Conservation (phyloP, 1,284 basidiomycete species). For the Cryptococcus neoformans region DNA sequence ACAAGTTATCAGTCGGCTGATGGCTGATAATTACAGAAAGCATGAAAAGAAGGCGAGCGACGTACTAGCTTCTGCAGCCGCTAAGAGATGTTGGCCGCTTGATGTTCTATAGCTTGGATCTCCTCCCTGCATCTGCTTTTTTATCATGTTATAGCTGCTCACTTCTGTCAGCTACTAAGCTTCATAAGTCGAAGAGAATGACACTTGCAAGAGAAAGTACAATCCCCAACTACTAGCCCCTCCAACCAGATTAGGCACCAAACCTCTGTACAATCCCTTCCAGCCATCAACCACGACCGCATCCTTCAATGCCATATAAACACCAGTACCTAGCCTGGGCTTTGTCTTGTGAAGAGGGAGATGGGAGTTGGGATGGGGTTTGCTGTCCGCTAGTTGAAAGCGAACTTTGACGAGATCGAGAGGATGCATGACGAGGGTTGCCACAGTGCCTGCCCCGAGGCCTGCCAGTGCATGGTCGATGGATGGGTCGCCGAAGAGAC, state of each 20-base stretch:
- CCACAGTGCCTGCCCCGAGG: conserved; percentile 86
- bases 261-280: conserved; percentile 84
- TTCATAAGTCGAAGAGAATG: background rate
- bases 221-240: conserved; percentile 98
- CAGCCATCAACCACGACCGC: conserved; percentile 76
- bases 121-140: conserved; percentile 58
- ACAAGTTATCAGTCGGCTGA: background rate
- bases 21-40: background rate
- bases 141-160: conserved; percentile 88
- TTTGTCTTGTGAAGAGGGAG: conserved; percentile 25
- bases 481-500: conserved; percentile 43
- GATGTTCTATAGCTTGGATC: conserved; percentile 56
- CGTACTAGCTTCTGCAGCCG: conserved; percentile 93
- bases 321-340: conserved; percentile 68
- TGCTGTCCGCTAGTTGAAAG: conserved; percentile 77
- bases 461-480: conserved; percentile 90
- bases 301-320: conserved; percentile 69
- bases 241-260: conserved; percentile 88
- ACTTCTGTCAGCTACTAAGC: background rate
- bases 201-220: conserved; percentile 91
- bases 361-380: conserved; percentile 1
- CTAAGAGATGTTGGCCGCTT: conserved; percentile 78
- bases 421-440: conserved; percentile 96
- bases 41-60: background rate
- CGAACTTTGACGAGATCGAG: conserved; percentile 95